Base-by-base conservation (phyloP, 768 basidiomycete genomes). In the Lactifluus piperatus region DNA sequence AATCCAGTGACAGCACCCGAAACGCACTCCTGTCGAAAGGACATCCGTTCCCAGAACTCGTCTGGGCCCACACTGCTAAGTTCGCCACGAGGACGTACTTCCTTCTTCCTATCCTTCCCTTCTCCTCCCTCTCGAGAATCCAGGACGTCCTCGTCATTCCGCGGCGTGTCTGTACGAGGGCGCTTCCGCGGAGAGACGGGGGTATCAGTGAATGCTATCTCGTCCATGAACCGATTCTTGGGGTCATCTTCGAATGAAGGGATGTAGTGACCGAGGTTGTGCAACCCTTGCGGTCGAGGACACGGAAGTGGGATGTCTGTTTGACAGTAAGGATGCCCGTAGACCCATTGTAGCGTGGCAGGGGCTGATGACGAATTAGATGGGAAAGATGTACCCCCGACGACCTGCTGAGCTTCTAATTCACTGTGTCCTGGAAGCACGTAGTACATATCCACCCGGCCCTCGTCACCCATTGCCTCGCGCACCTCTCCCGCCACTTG, bases 21-120 rank as follows among this genome's bases (percentile, higher is more conserved):
- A 46, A 88, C 80, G 68, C 95, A 97, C 72, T 99, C 97, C 69
- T 97, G 95, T 27, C 97, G 80, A 71, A 90, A 95, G 41, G 86
- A 91, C 88, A 99, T 94, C 16, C 93, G 81, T 72, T 97, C 94
- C 94, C 95, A 99, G 71, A 94, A 99, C 68, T 97, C 94, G 41
- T 86, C 86, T 39, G 80, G 66, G 0, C 74, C 72, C 50, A 91
- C 85, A 62, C 75, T 79, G 16, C 69, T 74, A 53, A 91, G 74
- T 66, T 85, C 82, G 48, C 81, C 83, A 53, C 67, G 63, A 68
- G 70, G 65, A 62, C 59, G 56, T 30, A 14, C 41, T 14, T 70
- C 58, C 4, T 67, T 68, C 46, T 54, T 54, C 47, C 64, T 58
- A 57, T 72, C 64, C 30, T 57, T 60, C 1, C 68, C 73, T 43